Evolutionary conservation across 768 basidiomycete genomes (phyloP).

Genomic region (Astraeus odoratus): DNA sequence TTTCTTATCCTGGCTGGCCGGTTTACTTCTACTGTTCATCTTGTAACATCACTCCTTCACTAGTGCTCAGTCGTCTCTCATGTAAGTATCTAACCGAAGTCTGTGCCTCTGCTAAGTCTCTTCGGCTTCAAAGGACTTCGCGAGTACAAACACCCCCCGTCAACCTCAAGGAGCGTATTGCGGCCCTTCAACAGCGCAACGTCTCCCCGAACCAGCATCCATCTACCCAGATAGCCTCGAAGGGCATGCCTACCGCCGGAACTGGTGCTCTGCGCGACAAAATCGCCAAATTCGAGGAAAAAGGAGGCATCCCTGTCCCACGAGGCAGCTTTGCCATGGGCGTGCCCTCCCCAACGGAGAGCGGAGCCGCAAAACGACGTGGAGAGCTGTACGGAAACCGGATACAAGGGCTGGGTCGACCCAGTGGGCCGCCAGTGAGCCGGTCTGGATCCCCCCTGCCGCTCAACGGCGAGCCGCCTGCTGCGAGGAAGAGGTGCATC

Average conservation of each 20-base stretch:
- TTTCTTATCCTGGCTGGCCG: constrained; percentile 16
- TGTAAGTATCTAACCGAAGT: constrained; percentile 14
- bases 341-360: constrained; percentile 46
- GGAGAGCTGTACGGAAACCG: constrained; percentile 74
- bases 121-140: constrained; percentile 18
- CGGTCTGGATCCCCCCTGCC: constrained; percentile 14
- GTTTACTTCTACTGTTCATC: constrained; percentile 17
- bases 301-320: constrained; percentile 72
- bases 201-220: constrained; percentile 23
- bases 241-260: constrained; percentile 20
- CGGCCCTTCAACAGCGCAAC: constrained; percentile 63
- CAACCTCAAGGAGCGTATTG: constrained; percentile 79
- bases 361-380: constrained; percentile 41
- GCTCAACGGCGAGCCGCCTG: constrained; percentile 10
- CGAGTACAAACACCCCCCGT: constrained; percentile 25
- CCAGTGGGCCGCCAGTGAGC: constrained; percentile 12
- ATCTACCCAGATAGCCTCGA: constrained; percentile 26
- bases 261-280: constrained; percentile 47
- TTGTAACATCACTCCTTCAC: constrained; percentile 6
- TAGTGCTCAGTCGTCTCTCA: constrained; percentile 8
- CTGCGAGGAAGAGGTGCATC: constrained; percentile 24
- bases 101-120: constrained; percentile 13
- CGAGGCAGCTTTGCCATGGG: constrained; percentile 67
- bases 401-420: constrained; percentile 33
- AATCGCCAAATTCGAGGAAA: constrained; percentile 75